Evolutionary conservation across 345 rosid species (phyloP).

Genomic region (Punica granatum): DNA sequence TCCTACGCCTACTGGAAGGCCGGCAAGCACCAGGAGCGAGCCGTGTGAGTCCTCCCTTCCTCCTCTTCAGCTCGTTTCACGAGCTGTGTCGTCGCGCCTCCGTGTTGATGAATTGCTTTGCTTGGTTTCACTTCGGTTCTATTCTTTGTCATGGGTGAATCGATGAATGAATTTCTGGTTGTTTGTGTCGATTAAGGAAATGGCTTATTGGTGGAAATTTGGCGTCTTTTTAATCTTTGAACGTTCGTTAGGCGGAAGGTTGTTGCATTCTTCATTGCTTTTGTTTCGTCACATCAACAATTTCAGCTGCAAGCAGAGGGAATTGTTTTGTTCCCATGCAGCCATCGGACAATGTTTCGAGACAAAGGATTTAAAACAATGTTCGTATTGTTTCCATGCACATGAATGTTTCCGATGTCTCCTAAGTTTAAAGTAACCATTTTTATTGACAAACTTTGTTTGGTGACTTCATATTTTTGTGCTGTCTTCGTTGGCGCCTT

Average conservation of each 20-base stretch:
- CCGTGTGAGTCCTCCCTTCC: constrained; percentile 49
- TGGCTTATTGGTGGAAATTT: background rate
- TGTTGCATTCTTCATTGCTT: background rate
- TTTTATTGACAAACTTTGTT: background rate
- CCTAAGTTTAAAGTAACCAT: too few relatives aligned
- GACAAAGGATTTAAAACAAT: too few relatives aligned
- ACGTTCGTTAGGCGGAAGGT: background rate
- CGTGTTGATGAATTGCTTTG: background rate
- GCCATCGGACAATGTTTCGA: background rate
- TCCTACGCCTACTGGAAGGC: constrained; percentile 99
- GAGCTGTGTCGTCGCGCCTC: background rate
- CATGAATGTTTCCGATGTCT: too few relatives aligned
- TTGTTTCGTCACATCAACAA: background rate
- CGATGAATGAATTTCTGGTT: background rate
- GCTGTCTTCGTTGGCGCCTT: background rate
- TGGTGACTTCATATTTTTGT: background rate
- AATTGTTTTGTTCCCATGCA: background rate
- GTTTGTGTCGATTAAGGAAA: background rate
- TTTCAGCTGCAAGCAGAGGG: background rate
- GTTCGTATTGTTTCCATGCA: too few relatives aligned
- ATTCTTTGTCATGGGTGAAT: background rate
- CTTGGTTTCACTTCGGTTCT: background rate
- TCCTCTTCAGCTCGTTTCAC: background rate
- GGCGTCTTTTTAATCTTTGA: background rate
- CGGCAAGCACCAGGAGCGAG: constrained; percentile 67